These are phyloP conservation scores for Cadophora luteo-olivacea DNA, from an alignment of 2,329 filamentous ascomycete genomes.

Conservation along the genomic window DNA sequence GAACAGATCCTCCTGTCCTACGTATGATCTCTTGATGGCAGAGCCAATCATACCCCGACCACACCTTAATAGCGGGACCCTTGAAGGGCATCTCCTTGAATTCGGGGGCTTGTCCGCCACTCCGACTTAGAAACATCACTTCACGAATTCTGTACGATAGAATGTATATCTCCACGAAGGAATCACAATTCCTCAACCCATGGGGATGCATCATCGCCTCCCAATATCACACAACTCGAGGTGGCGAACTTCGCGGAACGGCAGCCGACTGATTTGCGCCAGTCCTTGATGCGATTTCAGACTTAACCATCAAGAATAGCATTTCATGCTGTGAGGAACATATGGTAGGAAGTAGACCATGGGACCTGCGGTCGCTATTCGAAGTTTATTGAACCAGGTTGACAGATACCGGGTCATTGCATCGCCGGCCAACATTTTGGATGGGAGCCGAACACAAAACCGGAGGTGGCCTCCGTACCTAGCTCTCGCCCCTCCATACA, in stretches of 20 bases:
- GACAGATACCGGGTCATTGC: not conserved
- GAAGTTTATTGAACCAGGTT: not conserved
- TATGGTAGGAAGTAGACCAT: not conserved
- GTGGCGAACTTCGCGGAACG: not conserved
- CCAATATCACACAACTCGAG: not conserved
- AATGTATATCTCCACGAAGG: not conserved
- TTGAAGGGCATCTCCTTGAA: not conserved
- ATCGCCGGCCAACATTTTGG: not conserved
- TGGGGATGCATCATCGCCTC: not conserved
- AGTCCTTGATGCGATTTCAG: not conserved
- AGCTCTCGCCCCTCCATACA: conserved; percentile 6
- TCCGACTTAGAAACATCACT: conserved; percentile 21
- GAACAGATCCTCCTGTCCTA: no score
- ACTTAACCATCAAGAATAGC: not conserved
- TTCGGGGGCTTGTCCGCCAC: conserved; percentile 26
- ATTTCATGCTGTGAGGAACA: not conserved
- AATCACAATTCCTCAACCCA: not conserved
- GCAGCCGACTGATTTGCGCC: not conserved
- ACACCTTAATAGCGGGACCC: conserved; percentile 7
- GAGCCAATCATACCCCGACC: not conserved
- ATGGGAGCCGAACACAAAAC: not conserved
- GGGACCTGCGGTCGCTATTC: not conserved
- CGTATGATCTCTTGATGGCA: not conserved
- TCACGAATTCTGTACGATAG: conserved; percentile 4
- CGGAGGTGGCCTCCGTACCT: conserved; percentile 22